These are phyloP conservation scores for Penicillium roqueforti DNA, from an alignment of 495 filamentous ascomycete genomes.

Conservation along the genomic window DNA sequence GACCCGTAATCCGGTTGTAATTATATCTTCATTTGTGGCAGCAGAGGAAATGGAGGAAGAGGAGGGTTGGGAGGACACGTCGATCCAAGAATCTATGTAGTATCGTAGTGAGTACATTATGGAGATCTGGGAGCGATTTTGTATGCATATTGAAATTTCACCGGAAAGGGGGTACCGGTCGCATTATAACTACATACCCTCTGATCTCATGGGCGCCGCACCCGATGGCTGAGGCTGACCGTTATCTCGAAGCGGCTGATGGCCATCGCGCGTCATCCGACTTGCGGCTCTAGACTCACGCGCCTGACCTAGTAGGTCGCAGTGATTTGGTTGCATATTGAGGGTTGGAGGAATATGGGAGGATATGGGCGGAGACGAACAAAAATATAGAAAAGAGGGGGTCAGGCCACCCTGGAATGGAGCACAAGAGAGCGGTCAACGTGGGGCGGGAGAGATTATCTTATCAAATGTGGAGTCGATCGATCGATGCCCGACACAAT, in stretches of 20 bases:
- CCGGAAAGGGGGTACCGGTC: slow-evolving; percentile 13
- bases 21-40: slow-evolving; percentile 73
- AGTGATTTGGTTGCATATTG: slow-evolving; percentile 45
- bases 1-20: slow-evolving; percentile 78
- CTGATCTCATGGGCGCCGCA: slow-evolving; percentile 42
- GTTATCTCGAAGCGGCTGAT: slow-evolving; percentile 29
- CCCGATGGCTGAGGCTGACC: slow-evolving; percentile 37
- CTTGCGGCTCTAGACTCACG: slow-evolving; percentile 37
- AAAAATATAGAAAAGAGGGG: slow-evolving; percentile 8
- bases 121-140: slow-evolving; percentile 23
- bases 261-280: slow-evolving; percentile 41
- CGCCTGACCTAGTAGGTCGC: slow-evolving; percentile 45
- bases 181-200: slow-evolving; percentile 37
- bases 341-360: slow-evolving; percentile 6
- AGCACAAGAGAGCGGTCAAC: slow-evolving; percentile 27
- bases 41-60: slow-evolving; percentile 83
- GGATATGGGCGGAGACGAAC: slow-evolving; percentile 5
- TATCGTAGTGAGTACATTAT: slow-evolving; percentile 52
- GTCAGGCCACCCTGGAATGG: slow-evolving; percentile 28
- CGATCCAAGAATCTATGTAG: slow-evolving; percentile 90
- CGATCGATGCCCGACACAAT: slow-evolving; percentile 27
- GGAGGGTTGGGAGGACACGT: slow-evolving; percentile 88
- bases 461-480: slow-evolving; percentile 27
- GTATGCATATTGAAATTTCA: slow-evolving; percentile 23
- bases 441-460: slow-evolving; percentile 26